Conservation (phyloP, 345 rosid species). For the Gossypium rotundifolium region DNA sequence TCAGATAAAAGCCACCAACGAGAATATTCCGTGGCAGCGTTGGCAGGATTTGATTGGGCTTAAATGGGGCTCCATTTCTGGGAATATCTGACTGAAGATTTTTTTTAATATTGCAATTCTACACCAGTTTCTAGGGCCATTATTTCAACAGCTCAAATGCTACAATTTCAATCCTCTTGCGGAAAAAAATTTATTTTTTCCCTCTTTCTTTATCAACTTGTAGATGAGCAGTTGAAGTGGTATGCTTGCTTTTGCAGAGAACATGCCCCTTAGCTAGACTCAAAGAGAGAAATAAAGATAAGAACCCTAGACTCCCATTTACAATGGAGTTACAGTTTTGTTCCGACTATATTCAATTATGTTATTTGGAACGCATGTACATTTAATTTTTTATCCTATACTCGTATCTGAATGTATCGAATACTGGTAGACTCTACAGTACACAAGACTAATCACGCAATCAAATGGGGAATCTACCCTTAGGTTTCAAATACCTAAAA, state of each 20-base stretch:
- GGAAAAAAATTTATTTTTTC: neutral
- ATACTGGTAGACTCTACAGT: too few relatives aligned
- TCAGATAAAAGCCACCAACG: neutral
- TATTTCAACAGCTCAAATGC: constrained; percentile 17
- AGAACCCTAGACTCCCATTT: neutral
- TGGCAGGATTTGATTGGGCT: neutral
- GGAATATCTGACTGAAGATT: constrained; percentile 16
- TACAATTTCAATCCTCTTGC: neutral
- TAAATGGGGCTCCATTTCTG: constrained; percentile 10
- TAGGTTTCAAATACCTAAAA: neutral
- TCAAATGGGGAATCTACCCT: too few relatives aligned
- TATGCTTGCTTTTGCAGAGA: neutral
- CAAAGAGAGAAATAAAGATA: too few relatives aligned
- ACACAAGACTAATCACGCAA: too few relatives aligned
- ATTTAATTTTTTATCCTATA: too few relatives aligned
- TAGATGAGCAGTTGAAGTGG: neutral
- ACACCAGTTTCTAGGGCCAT: constrained; percentile 18
- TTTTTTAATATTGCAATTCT: neutral
- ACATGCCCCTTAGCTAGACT: neutral
- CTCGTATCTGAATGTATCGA: too few relatives aligned
- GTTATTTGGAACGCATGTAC: neutral
- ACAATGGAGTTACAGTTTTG: neutral
- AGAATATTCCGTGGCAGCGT: constrained; percentile 1
- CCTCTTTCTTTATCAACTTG: neutral
- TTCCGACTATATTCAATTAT: neutral